Conservation (phyloP, 257 asterid species). For the Petrea volubilis region DNA sequence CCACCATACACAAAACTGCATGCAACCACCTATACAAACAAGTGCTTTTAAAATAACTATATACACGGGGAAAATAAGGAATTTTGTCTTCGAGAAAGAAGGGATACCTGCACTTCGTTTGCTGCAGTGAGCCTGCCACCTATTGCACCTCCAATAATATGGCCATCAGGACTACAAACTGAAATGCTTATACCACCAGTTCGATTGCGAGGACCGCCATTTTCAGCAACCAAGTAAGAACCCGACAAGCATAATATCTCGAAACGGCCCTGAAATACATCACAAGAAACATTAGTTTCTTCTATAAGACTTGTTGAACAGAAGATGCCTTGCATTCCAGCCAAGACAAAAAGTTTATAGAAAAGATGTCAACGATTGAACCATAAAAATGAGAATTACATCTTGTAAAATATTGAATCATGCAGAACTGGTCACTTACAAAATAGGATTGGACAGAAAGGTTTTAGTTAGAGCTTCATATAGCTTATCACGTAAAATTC, state of each 20-base stretch:
- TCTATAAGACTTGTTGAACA: not conserved
- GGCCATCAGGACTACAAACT: constrained; percentile 70
- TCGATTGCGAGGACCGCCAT: constrained; percentile 64
- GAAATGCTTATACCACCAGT: constrained; percentile 80
- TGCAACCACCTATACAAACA: constrained; percentile 57
- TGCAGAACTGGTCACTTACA: too few species aligned
- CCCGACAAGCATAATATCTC: constrained; percentile 78
- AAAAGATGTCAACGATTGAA: not conserved
- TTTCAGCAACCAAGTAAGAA: constrained; percentile 66
- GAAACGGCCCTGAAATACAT: constrained; percentile 60
- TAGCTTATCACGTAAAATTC: not conserved
- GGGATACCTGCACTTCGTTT: constrained; percentile 62
- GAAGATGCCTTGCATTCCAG: not conserved
- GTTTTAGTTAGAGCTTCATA: not conserved
- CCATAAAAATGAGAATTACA: not conserved
- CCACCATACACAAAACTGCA: constrained; percentile 84
- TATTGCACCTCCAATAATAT: constrained; percentile 68
- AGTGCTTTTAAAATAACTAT: not conserved
- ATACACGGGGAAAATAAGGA: not conserved
- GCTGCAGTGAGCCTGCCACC: constrained; percentile 76
- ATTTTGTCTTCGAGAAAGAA: not conserved
- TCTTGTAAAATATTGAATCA: too few species aligned
- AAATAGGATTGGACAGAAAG: not conserved
- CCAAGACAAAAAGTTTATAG: not conserved
- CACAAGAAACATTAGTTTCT: constrained; percentile 17